phyloP scores from a whole-genome alignment of 2,329 filamentous ascomycete genomes.

The Calonectria pseudoturangicola region DNA sequence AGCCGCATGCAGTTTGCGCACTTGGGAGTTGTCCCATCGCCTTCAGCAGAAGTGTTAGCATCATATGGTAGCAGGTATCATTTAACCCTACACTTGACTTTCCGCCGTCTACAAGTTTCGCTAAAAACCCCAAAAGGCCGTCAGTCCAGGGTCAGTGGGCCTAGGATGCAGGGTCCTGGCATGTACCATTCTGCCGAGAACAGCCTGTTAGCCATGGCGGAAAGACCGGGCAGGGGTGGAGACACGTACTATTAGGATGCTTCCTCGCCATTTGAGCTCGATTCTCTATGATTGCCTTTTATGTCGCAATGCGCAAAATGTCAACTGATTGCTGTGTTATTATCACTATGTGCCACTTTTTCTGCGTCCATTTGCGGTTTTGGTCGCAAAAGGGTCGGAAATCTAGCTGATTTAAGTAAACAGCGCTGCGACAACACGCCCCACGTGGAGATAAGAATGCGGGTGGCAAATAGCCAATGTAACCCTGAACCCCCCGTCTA shows the following conservation, averaged over 20 bases:
- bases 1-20: neutral
- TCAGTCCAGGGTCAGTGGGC: constrained; percentile 8
- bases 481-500: neutral
- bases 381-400: neutral
- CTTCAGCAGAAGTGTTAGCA: neutral
- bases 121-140: neutral
- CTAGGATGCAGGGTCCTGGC: neutral
- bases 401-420: constrained; percentile 16
- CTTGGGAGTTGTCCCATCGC: constrained; percentile 2
- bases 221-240: neutral
- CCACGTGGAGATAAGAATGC: constrained; percentile 10
- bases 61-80: too few species aligned
- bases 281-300: neutral
- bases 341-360: neutral
- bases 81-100: neutral
- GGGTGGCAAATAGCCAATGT: neutral
- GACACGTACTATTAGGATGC: constrained; percentile 4
- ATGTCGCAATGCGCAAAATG: neutral
- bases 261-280: constrained; percentile 14
- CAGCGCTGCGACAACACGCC: neutral
- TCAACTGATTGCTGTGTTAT: neutral
- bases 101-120: neutral
- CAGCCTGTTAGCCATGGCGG: neutral
- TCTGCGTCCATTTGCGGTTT: neutral
- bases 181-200: constrained; percentile 9